Evolutionary conservation across 2,329 filamentous ascomycete species (phyloP).

Genomic region (Hypoxylon sp.): DNA sequence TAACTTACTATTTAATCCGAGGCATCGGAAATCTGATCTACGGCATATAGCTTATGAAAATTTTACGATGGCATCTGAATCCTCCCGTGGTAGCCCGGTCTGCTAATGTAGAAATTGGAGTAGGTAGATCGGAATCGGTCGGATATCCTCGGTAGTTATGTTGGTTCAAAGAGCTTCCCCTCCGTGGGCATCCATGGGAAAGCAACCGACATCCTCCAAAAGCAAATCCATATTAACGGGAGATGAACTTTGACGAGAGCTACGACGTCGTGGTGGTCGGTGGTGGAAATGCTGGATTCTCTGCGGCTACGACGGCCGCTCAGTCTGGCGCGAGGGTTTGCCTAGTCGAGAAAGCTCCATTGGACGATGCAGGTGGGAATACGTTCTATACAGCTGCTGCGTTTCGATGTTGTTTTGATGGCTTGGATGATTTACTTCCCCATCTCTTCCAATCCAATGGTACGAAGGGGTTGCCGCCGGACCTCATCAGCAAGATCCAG

Average conservation of each 20-base stretch:
- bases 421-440: conserved; percentile 65
- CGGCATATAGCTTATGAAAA: too few species aligned
- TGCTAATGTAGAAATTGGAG: too few species aligned
- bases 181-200: neutral
- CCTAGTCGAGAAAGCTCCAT: conserved; percentile 67
- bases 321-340: conserved; percentile 58
- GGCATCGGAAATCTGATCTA: too few species aligned
- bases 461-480: conserved; percentile 45
- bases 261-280: conserved; percentile 64
- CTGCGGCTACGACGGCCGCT: conserved; percentile 64
- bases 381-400: conserved; percentile 72
- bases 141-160: conserved; percentile 1
- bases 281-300: conserved; percentile 71
- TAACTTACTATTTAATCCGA: too few species aligned
- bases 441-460: conserved; percentile 66
- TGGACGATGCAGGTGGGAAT: conserved; percentile 69
- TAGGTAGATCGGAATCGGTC: conserved; percentile 13
- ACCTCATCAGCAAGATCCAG: conserved; percentile 61
- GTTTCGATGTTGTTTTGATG: conserved; percentile 64
- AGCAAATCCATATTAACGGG: neutral
- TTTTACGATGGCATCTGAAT: too few species aligned
- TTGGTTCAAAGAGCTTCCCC: neutral
- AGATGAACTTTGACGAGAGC: conserved; percentile 28
- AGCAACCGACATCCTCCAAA: neutral
- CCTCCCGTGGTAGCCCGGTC: too few species aligned